Evolutionary conservation across 1,284 basidiomycete species (phyloP).

Genomic region (Fomitopsis pinicola): DNA sequence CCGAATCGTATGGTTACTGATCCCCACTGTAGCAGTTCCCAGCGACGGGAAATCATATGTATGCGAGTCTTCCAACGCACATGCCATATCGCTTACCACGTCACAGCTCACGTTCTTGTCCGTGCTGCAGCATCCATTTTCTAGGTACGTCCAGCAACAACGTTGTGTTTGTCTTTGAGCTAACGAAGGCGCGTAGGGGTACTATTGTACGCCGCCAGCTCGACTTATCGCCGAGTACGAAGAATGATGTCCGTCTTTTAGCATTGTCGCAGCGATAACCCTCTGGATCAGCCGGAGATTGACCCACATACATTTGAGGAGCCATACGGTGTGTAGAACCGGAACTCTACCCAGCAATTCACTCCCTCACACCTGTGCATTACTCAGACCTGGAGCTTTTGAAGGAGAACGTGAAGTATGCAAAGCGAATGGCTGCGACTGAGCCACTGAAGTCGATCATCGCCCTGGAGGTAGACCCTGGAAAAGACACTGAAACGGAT

Average conservation of each 20-base stretch:
- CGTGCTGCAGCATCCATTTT: slow-evolving; percentile 25
- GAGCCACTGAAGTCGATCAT: slow-evolving; percentile 21
- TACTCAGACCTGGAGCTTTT: no score
- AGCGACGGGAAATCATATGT: no score
- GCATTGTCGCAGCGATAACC: slow-evolving; percentile 28
- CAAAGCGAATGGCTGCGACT: background rate
- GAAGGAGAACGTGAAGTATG: background rate
- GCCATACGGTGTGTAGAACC: slow-evolving; percentile 29
- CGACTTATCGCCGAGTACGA: no score
- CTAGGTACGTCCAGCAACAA: background rate
- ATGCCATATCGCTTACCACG: background rate
- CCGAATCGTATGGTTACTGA: background rate
- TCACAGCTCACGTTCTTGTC: slow-evolving; percentile 13
- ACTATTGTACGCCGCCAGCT: no score
- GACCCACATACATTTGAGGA: slow-evolving; percentile 39
- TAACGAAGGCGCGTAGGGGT: no score
- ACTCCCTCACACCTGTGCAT: background rate
- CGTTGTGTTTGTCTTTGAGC: slow-evolving; percentile 9
- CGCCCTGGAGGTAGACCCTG: background rate
- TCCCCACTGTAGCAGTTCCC: background rate
- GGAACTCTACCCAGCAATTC: slow-evolving; percentile 28
- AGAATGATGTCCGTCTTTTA: no score
- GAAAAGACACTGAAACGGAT: background rate
- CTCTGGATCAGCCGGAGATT: slow-evolving; percentile 29
- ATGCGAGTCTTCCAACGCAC: background rate